Base-by-base conservation (phyloP, 2,329 filamentous ascomycete species). In the Colletotrichum falcatum region DNA sequence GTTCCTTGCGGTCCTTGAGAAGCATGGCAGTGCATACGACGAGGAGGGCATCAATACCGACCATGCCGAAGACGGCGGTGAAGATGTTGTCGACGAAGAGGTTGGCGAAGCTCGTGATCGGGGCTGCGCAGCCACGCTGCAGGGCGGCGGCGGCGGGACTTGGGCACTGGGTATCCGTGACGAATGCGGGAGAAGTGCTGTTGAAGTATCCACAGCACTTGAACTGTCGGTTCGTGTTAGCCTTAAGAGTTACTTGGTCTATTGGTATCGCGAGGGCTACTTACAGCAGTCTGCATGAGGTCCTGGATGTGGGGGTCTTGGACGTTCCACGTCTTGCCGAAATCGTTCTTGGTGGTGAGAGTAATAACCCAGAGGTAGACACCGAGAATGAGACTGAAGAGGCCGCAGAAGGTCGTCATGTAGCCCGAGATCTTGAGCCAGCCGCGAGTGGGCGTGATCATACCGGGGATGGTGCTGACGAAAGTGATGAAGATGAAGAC, bases 121-220 rank as follows among this genome's bases (percentile, higher is more conserved):
- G 86, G 2, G 86, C 84, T 20, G 92, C 87, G 78, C 93, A 96
- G 11, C 92, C 92, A 66, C 87, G 85, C 77, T 91, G 87, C 44
- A 92, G 85, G 18, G 91, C 90, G 2, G 93, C 92, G 46, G 90
- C 87, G 2, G 92, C 88, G 8, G 91, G 88, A 77, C 90, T 93
- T 12, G 89, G 86, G 79, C 93, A 96, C 1, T 86, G 88, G 7
- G 79, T 74, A 75, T 95, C 91, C 66, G 88, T 89, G 73, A 94
- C 85, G 78, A 95, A 95, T 61, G 90, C 89, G 14, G 92, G 91
- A 16, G 88, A 86, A 5, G 90, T 91, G 79, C 87, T 89, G 82
- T 94, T 94, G 75, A 88, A 82, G 82, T 93, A 96, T 72, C 93
- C 93, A 76, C 93, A 96, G 88, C 93, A 96, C 75, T 89, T 79